Conservation (phyloP, 2,329 filamentous ascomycete species). For the Tolypocladium album region DNA sequence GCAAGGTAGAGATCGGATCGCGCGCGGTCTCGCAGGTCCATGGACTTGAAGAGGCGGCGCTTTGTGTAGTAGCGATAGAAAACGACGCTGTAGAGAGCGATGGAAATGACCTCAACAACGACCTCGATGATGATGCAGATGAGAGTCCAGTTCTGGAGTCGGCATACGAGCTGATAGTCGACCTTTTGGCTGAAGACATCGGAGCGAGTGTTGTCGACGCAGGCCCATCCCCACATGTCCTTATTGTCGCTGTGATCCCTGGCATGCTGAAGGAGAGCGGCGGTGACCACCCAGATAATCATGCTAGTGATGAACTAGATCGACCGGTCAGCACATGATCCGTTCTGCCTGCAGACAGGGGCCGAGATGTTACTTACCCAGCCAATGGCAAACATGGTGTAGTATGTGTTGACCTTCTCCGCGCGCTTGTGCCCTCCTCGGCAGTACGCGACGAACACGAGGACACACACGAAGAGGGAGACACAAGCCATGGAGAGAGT, state of each 20-base stretch:
- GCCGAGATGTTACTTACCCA: conserved; percentile 36
- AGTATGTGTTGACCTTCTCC: conserved; percentile 90
- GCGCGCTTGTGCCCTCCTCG: conserved; percentile 79
- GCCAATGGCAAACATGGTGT: conserved; percentile 83
- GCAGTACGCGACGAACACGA: conserved; percentile 79
- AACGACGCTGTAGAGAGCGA: conserved; percentile 84
- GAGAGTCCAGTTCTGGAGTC: conserved; percentile 86
- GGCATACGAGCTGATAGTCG: conserved; percentile 82
- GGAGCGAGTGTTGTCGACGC: conserved; percentile 73
- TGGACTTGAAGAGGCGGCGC: conserved; percentile 88
- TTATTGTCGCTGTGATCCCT: conserved; percentile 60
- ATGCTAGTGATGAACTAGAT: conserved; percentile 72
- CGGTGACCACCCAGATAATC: conserved; percentile 83
- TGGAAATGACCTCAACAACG: conserved; percentile 82
- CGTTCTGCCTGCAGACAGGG: not conserved
- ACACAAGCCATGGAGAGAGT: conserved; percentile 70
- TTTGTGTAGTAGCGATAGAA: conserved; percentile 98
- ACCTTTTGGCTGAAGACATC: conserved; percentile 71
- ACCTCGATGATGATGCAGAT: conserved; percentile 97
- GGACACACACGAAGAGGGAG: conserved; percentile 67
- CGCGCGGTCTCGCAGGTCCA: conserved; percentile 90
- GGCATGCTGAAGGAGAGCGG: conserved; percentile 70
- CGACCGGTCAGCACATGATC: not conserved
- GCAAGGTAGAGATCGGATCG: conserved; percentile 92
- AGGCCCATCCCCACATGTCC: conserved; percentile 98